A percentile compares a stretch with the other conserved stretches of the same genome.
Conservation (phyloP, 2,329 filamentous ascomycete species). For the Aspergillus candidus region DNA sequence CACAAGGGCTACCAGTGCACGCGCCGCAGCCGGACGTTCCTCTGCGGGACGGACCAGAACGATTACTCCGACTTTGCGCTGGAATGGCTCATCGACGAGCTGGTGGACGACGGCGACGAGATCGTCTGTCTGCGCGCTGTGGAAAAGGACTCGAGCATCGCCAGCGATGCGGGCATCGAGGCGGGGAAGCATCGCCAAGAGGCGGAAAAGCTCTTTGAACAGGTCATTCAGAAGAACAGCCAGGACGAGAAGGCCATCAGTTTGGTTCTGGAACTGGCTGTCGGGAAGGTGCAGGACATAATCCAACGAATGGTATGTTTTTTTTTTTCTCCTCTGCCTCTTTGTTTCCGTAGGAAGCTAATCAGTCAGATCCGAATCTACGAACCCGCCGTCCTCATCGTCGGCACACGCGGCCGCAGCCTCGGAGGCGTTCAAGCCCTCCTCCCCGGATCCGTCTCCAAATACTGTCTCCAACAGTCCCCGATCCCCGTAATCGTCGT, state of each 20-base stretch:
- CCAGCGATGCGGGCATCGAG: constrained; percentile 54
- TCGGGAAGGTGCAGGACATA: constrained; percentile 83
- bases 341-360: constrained; percentile 8
- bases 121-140: constrained; percentile 85
- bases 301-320: constrained; percentile 76
- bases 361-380: constrained; percentile 72
- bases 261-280: constrained; percentile 76
- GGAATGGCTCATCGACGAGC: constrained; percentile 85
- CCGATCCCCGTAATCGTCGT: constrained; percentile 92
- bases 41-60: constrained; percentile 86
- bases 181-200: constrained; percentile 69
- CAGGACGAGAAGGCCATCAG: constrained; percentile 74
- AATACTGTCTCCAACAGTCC: constrained; percentile 90
- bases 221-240: constrained; percentile 73
- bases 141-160: constrained; percentile 71
- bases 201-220: constrained; percentile 66
- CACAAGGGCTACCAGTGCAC: constrained; percentile 80
- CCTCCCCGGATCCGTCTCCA: constrained; percentile 82
- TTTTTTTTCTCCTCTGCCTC: neutral
- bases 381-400: constrained; percentile 83
- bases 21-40: constrained; percentile 76
- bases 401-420: constrained; percentile 79
- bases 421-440: constrained; percentile 81
- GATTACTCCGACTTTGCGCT: constrained; percentile 88
- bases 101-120: constrained; percentile 90